phyloP scores from a whole-genome alignment of 2,329 filamentous ascomycete genomes.

The Aspergillus sp. region DNA sequence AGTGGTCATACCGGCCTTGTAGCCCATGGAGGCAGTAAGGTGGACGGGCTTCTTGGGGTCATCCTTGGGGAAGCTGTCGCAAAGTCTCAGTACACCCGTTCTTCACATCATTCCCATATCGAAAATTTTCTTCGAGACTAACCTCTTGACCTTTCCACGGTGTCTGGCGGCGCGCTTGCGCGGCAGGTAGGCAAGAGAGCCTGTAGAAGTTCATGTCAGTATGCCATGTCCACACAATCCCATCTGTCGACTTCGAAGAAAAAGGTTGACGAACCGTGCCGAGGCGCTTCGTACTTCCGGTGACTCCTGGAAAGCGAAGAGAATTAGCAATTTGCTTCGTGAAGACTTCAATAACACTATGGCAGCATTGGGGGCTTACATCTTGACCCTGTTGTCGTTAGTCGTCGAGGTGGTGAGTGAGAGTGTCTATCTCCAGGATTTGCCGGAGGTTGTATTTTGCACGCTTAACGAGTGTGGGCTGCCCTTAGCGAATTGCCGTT shows the following conservation, averaged over 20 bases:
- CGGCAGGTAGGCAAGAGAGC: slow-evolving; percentile 79
- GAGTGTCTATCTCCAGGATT: slow-evolving; percentile 38
- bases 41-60: slow-evolving; percentile 99
- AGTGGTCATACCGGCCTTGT: slow-evolving; percentile 99
- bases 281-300: slow-evolving; percentile 79
- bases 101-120: slow-evolving; percentile 1
- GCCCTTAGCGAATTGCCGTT: slow-evolving; percentile 37
- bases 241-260: slow-evolving; percentile 24
- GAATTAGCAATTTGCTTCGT: slow-evolving; percentile 26
- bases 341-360: slow-evolving; percentile 1
- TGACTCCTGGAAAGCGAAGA: slow-evolving; percentile 46
- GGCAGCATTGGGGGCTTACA: slow-evolving; percentile 35
- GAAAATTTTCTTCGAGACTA: slow-evolving; percentile 42
- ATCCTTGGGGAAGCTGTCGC: slow-evolving; percentile 94
- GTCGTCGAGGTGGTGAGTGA: slow-evolving; percentile 44
- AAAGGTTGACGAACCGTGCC: slow-evolving; percentile 83
- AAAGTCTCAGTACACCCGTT: slow-evolving; percentile 27
- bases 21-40: slow-evolving; percentile 96
- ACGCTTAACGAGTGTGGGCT: slow-evolving; percentile 42
- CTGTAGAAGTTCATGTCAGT: slow-evolving; percentile 35
- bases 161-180: slow-evolving; percentile 92
- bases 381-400: slow-evolving; percentile 50
- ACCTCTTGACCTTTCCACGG: slow-evolving; percentile 98
- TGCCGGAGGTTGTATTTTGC: slow-evolving; percentile 37
- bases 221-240: slow-evolving; percentile 26